A percentile compares a stretch with the other conserved stretches of the same genome.
These are phyloP conservation scores for Rhizophagus clarus DNA, from an alignment of 192 early-diverging fungal genomes.

Conservation along the genomic window DNA sequence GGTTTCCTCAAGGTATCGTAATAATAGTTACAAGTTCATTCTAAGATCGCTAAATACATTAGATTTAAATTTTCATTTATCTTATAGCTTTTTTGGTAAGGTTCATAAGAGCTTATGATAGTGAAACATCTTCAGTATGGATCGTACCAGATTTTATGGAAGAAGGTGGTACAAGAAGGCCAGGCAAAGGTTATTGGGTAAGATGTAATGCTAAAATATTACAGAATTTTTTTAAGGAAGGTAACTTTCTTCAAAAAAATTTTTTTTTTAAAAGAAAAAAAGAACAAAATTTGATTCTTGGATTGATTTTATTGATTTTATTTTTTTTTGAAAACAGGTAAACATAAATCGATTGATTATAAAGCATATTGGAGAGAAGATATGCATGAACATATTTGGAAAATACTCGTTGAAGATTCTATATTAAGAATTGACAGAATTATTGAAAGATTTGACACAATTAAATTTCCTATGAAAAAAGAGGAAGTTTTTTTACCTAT, in stretches of 20 bases:
- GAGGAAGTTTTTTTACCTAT: neutral
- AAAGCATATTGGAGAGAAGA: conserved; percentile 20
- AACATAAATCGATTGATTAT: conserved; percentile 6
- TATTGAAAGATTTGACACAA: neutral
- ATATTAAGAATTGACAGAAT: neutral
- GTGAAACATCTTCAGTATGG: conserved; percentile 2
- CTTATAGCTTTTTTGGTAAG: conserved; percentile 16
- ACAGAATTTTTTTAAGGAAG: neutral
- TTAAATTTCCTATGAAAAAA: neutral
- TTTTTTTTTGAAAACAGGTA: neutral
- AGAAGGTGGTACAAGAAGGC: conserved; percentile 12
- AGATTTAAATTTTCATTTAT: neutral
- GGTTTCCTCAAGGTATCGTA: conserved; percentile 1
- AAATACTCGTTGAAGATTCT: neutral
- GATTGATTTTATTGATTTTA: neutral
- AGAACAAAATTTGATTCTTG: neutral
- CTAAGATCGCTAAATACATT: neutral
- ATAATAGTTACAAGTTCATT: neutral
- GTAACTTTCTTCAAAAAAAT: too few species aligned
- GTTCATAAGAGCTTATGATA: conserved; percentile 23
- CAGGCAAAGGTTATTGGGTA: conserved; percentile 6
- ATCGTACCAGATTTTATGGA: conserved; percentile 6
- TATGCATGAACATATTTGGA: conserved; percentile 21
- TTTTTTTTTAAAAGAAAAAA: neutral
- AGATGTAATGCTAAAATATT: neutral